Base-by-base conservation (phyloP, 495 filamentous ascomycete genomes). In the Hapsidospora chrysogenum region DNA sequence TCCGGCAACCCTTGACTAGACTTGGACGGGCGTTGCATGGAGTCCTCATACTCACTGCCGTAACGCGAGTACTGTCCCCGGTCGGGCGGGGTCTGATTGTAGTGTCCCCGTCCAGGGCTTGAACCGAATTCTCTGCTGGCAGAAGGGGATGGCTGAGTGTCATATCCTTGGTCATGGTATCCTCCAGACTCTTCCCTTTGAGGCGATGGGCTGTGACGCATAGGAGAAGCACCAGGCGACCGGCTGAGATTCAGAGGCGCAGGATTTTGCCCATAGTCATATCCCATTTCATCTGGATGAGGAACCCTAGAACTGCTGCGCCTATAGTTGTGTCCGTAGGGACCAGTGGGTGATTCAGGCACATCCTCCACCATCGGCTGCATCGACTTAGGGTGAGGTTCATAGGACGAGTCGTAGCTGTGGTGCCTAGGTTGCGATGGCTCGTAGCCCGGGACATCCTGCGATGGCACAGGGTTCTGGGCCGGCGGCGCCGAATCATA, bases 311-410 rank as follows among this genome's bases (percentile, higher is more conserved):
- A 53, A 23, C 52, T 46, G 59, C 58, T 57, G 57, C 68, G 30
- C 53, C 58, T 35, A 65, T 63, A 15, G 57, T 59, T 38, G 61
- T 47, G 36, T 23, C 43, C 48, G 6, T 36, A 18, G 14, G 23
- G 28, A n/a, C 49, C 45, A 11, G 48, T 52, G 2, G 65, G 65
- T 10, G 64, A 63, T 31, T 64, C 61, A 2, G 70, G 67, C 31
- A 72, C 76, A 49, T 80, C 76, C 45, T 79, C 76, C 29, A 80
- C 76, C 4, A 66, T 71, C 16, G 74, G 72, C 39, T 80, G 75
- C 76, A 80, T 75, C 11, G 61, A 57, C 25, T 63, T 60, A 40
- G 63, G 43, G 17, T 49, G 47, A 6, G 45, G 17, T 20, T 63
- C 62, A 38, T 63, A 66, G 28, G 44, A 39, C 3, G 52, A 33